These are phyloP conservation scores for Leishmania major DNA, from an alignment of 208 protist genomes.

Conservation along the genomic window DNA sequence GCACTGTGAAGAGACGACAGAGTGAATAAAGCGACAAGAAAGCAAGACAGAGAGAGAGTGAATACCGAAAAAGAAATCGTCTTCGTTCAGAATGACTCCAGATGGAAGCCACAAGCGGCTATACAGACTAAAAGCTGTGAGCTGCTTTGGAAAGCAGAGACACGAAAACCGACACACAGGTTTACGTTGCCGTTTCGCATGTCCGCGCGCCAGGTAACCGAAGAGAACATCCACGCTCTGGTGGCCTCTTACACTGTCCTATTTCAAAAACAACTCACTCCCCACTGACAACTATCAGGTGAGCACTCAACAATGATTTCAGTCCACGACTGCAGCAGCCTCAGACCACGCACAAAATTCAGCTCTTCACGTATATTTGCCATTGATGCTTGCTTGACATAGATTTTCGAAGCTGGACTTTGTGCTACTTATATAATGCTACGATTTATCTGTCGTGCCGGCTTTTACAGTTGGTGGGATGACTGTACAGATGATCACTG, in stretches of 20 bases:
- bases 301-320: not conserved
- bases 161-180: not conserved
- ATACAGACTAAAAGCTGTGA: not conserved
- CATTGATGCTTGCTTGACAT: not conserved
- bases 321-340: not conserved
- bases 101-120: not conserved
- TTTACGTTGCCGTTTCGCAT: not conserved
- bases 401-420: too few relatives aligned
- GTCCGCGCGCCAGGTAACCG: not conserved
- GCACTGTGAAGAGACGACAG: not conserved
- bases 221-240: not conserved
- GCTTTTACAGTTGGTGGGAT: not conserved
- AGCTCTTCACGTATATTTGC: not conserved
- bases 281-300: not conserved
- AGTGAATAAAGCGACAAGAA: conserved; percentile 1
- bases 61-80: not conserved
- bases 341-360: not conserved
- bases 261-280: not conserved
- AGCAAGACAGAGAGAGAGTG: conserved; percentile 2
- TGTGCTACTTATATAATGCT: not conserved
- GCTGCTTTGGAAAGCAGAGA: not conserved
- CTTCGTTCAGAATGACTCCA: not conserved
- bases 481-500: not conserved
- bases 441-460: not conserved
- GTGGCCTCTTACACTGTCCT: not conserved